Evolutionary conservation across 192 early-diverging fungal species (phyloP).

Genomic region (Phlyctochytrium planicorne): DNA sequence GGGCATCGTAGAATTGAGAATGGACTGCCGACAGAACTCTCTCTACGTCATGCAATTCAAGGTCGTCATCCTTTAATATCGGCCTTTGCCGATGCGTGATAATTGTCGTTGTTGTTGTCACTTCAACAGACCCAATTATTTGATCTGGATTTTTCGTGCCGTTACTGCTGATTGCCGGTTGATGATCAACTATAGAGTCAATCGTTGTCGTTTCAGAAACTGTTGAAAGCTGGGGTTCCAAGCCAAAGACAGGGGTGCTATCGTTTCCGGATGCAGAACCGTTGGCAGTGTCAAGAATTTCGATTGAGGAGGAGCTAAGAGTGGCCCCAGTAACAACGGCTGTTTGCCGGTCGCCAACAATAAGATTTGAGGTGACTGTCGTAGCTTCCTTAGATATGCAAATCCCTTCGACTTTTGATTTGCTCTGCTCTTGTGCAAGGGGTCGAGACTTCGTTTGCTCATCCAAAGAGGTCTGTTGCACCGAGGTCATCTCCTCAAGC

Average conservation of each 20-base stretch:
- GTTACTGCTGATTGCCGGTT: not conserved
- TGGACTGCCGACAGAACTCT: slow-evolving; percentile 70
- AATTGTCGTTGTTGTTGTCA: not conserved
- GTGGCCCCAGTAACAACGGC: not conserved
- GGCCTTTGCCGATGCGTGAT: slow-evolving; percentile 9
- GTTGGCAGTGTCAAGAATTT: not conserved
- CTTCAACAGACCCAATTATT: not conserved
- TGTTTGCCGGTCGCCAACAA: not conserved
- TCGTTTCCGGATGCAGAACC: not conserved
- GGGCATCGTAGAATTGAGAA: slow-evolving; percentile 59
- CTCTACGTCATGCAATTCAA: slow-evolving; percentile 39
- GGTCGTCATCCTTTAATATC: slow-evolving; percentile 36
- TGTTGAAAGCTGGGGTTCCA: not conserved
- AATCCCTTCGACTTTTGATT: not conserved
- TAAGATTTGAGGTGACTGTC: not conserved
- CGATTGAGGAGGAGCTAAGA: not conserved
- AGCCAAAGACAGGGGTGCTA: not conserved
- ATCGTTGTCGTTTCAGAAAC: not conserved
- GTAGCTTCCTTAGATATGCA: not conserved
- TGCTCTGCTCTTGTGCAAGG: not conserved
- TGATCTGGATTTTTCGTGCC: not conserved
- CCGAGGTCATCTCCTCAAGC: not conserved
- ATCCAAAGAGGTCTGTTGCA: not conserved
- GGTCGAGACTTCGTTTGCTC: not conserved
- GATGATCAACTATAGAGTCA: not conserved